Base-by-base conservation (phyloP, 2,329 filamentous ascomycete genomes). In the Hypoxylon sp. region DNA sequence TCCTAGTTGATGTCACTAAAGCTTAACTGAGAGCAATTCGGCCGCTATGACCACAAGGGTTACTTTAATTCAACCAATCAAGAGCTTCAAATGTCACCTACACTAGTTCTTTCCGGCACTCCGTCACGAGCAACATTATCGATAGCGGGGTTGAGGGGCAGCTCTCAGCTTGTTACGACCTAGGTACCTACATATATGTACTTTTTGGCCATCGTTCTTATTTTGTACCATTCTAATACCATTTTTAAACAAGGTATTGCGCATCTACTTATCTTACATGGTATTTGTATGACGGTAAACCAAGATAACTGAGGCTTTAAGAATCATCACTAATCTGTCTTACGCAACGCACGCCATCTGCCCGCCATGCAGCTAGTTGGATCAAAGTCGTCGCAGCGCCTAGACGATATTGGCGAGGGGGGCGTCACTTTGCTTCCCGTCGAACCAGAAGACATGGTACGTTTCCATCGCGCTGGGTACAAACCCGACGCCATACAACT, bases 371-470 rank as follows among this genome's bases (percentile, higher is more conserved):
- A 80, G 65, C 76, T 83, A 41, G 75, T 79, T 21, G 75, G 76
- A 13, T 77, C 78, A 5, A 82, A 82, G 61, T 77, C 76, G 60
- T 77, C 79, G 38, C 74, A 76, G 53, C 74, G 77, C 51, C 72
- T 83, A 49, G 75, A 79, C 57, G 77, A 79, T 32, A 69, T 82
- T 51, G 80, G 78, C 60, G 80, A 82, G 62, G 78, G 75, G 11
- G 78, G 79, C 62, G 75, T 83, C 17, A 75, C 77, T 11, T 76
- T 83, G n/a, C 69, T 82, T 17, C 80, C 81, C 17, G 74, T 75
- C 28, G 81, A 83, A 28, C 80, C 81, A 36, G 82, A 83, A 65
- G 81, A 83, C 66, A 81, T 82, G 75, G 75, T 76, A 73, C 67
- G 53, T 62, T 75, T 80, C 81, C n/a, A 46, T 41, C 38, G 36